Conservation (phyloP, 805 yeast species). For the Metschnikowia lochheadii region DNA sequence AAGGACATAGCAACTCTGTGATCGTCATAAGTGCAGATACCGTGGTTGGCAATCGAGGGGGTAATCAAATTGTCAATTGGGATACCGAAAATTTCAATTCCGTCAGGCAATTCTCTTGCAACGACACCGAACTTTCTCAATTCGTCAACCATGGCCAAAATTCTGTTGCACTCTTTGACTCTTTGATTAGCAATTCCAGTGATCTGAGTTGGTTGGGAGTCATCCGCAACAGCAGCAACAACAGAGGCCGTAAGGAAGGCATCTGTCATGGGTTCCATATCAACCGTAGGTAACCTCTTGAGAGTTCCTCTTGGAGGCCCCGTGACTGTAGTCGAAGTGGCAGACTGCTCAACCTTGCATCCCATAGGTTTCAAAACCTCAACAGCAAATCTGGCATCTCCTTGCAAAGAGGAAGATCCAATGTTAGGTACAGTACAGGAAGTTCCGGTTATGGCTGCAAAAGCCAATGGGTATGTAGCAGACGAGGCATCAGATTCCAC, state of each 20-base stretch:
- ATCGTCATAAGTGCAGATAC: constrained; percentile 82
- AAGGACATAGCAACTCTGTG: constrained; percentile 98
- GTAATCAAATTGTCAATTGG: constrained; percentile 44
- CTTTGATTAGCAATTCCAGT: constrained; percentile 97
- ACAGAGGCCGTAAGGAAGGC: constrained; percentile 96
- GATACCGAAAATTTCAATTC: constrained; percentile 81
- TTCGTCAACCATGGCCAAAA: constrained; percentile 88
- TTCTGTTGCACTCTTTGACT: constrained; percentile 95
- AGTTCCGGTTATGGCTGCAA: constrained; percentile 94
- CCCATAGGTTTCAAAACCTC: constrained; percentile 96
- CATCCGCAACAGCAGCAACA: constrained; percentile 84
- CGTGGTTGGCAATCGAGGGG: constrained; percentile 51
- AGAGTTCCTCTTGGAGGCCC: constrained; percentile 76
- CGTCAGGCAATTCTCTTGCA: constrained; percentile 85
- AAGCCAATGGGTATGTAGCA: constrained; percentile 96
- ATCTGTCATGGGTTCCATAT: constrained; percentile 99
- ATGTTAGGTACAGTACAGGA: constrained; percentile 91
- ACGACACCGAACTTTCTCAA: constrained; percentile 86
- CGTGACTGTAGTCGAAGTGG: constrained; percentile 82
- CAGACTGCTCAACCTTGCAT: constrained; percentile 78
- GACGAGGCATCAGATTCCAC: constrained; percentile 97
- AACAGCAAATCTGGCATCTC: constrained; percentile 94
- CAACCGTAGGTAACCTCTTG: constrained; percentile 68
- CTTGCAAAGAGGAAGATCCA: constrained; percentile 88
- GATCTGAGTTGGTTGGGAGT: constrained; percentile 59